These are phyloP conservation scores for Eucalyptus marginata DNA, from an alignment of 345 rosid genomes.

Conservation along the genomic window DNA sequence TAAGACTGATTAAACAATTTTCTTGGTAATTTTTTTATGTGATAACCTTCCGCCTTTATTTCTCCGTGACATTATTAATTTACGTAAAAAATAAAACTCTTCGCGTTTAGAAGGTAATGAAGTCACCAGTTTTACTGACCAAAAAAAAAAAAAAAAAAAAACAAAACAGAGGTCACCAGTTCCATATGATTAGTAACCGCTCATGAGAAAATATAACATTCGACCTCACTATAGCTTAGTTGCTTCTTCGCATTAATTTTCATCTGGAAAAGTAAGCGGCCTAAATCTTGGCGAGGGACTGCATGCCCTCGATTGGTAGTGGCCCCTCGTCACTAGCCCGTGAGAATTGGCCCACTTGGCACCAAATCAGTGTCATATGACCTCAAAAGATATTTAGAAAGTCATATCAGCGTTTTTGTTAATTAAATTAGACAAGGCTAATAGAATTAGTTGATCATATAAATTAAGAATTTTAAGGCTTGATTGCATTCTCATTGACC, in stretches of 20 bases:
- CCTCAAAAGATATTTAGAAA: no score
- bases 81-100: no score
- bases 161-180: no score
- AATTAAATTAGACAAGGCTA: neutral
- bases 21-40: fast-evolving
- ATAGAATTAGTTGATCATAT: neutral
- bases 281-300: neutral
- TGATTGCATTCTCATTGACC: neutral
- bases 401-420: fast-evolving
- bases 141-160: no score
- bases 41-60: neutral
- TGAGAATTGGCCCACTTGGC: neutral
- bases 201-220: no score
- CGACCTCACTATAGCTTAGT: no score
- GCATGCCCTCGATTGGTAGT: neutral
- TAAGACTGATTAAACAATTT: neutral
- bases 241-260: neutral
- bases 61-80: no score
- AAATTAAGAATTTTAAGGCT: neutral
- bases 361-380: no score
- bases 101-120: neutral
- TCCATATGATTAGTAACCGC: neutral
- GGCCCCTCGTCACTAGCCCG: neutral
- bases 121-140: no score
- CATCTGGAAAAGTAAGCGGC: neutral